Percentiles rank a stretch among this genome's conserved stretches.
phyloP scores from a whole-genome alignment of 805 yeast species.

The Kregervanrija pseudodelftensis region DNA sequence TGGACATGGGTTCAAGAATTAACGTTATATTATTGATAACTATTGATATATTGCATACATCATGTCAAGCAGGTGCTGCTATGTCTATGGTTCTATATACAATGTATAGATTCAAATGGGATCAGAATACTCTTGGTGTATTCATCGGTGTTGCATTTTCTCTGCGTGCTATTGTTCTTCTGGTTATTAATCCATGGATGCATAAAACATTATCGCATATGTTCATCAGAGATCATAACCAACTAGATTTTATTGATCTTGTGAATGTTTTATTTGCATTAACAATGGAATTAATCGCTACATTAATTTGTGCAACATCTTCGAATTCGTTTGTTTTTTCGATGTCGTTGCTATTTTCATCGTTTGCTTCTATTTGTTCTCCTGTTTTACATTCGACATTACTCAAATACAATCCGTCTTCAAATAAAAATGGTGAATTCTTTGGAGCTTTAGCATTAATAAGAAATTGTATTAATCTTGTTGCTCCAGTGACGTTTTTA shows the following conservation, averaged over 20 bases:
- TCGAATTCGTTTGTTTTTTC: slow-evolving; percentile 34
- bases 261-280: slow-evolving; percentile 9
- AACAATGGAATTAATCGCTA: slow-evolving; percentile 8
- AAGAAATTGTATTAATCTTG: slow-evolving; percentile 40
- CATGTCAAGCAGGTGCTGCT: slow-evolving; percentile 34
- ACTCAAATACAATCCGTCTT: slow-evolving; percentile 49
- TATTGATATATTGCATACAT: slow-evolving; percentile 37
- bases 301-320: slow-evolving; percentile 27
- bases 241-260: slow-evolving; percentile 41
- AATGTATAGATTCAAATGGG: slow-evolving; percentile 47
- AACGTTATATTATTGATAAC: slow-evolving; percentile 43
- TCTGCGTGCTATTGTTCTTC: slow-evolving; percentile 40
- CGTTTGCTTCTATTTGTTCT: slow-evolving; percentile 42
- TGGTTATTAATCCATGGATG: slow-evolving; percentile 45
- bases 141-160: slow-evolving; percentile 47
- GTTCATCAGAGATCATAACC: slow-evolving; percentile 29
- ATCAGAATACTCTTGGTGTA: slow-evolving; percentile 46
- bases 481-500: slow-evolving; percentile 43
- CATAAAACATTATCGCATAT: slow-evolving; percentile 30
- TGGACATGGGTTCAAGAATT: slow-evolving; percentile 30
- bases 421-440: slow-evolving; percentile 57
- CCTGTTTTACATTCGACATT: slow-evolving; percentile 57
- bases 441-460: slow-evolving; percentile 64
- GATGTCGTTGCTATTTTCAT: slow-evolving; percentile 29
- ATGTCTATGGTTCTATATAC: slow-evolving; percentile 45